Evolutionary conservation across 306 rosid genomes (phyloP).

Genomic region (Prosopis cineraria): DNA sequence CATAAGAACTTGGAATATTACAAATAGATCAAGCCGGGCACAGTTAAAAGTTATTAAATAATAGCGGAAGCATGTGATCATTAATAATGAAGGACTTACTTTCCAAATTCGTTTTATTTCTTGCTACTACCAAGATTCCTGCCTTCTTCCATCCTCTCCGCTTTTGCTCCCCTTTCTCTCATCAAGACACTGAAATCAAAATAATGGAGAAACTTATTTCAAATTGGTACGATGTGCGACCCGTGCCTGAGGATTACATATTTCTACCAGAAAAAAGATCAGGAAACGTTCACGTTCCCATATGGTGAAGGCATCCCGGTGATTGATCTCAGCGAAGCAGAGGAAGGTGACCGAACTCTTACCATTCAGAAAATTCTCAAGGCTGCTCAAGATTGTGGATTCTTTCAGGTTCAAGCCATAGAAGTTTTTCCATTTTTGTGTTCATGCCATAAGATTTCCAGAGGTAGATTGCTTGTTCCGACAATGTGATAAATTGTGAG

Average conservation of each 20-base stretch:
- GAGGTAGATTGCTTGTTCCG: neutral
- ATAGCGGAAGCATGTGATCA: neutral
- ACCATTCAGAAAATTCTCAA: neutral
- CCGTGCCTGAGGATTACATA: slow-evolving; percentile 4
- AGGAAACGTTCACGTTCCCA: neutral
- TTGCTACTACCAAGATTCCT: neutral
- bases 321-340: slow-evolving; percentile 19
- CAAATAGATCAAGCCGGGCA: neutral
- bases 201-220: slow-evolving; percentile 9
- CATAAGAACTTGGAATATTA: neutral
- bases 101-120: neutral
- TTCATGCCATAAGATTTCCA: neutral
- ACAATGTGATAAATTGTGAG: neutral
- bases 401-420: neutral
- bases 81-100: neutral
- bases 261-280: slow-evolving; percentile 16
- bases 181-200: neutral
- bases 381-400: slow-evolving; percentile 18
- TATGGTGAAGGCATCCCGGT: slow-evolving; percentile 6
- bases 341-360: neutral
- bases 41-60: neutral
- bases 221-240: neutral
- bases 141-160: neutral
- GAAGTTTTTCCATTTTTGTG: too few species aligned
- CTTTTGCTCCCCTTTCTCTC: neutral